Base-by-base conservation (phyloP, 768 basidiomycete genomes). In the Naganishia kalamii region DNA sequence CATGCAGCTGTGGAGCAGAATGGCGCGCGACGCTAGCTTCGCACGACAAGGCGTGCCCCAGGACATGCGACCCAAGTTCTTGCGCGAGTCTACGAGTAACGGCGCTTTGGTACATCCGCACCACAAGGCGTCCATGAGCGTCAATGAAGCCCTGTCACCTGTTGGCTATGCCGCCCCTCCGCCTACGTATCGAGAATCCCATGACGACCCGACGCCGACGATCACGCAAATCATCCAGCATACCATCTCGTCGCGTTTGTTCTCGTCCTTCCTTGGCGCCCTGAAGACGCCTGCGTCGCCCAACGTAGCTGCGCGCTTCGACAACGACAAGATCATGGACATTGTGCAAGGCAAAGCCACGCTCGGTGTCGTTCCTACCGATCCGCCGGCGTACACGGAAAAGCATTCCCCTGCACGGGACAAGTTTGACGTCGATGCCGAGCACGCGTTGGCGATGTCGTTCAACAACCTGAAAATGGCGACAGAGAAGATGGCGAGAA, bases 1-100 rank as follows among this genome's bases (percentile, higher is more conserved):
- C 44, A 92, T 92, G 88, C 92, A 94, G 67, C 81, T 96, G 0
- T 94, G 92, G 92, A 85, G 86, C 35, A 85, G 88, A 79, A 89
- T 94, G 85, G 90, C 90, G 0, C 82, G 85, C 33, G 90, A 90
- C 70, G 87, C 77, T 7, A 69, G 72, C 35, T 69, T 72, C 10
- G 73, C 76, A 30, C 72, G 77, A 60, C 67, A 69, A 35, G 70
- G 69, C 35, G 47, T 78, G 1, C 40, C 72, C 0, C 49, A 63
- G 5, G 72, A 75, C 21, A 60, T 72, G 32, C 70, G 77, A 69
- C 75, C 77, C 13, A 78, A 76, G 54, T 78, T 78, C 68, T 72
- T 69, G 48, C 67, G 68, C 43, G 73, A 74, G 40, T 50, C 57
- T 25, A 7, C 27, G 17, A 23, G 21, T 2, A 30, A 6, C 60